These are phyloP conservation scores for Ormosia semicastrata DNA, from an alignment of 306 rosid genomes.

Conservation along the genomic window DNA sequence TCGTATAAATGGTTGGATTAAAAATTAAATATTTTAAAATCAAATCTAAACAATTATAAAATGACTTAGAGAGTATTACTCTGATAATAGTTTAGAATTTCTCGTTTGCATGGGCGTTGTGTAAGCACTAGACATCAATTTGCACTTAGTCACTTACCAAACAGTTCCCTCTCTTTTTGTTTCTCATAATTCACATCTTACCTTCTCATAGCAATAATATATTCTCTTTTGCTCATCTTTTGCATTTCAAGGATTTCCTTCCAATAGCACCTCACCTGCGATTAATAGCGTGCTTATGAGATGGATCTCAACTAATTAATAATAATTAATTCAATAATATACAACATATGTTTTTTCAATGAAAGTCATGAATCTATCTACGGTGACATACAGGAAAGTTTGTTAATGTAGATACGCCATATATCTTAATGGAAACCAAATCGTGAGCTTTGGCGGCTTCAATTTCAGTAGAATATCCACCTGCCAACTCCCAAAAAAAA, in stretches of 20 bases:
- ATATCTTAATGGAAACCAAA: slow-evolving; percentile 41
- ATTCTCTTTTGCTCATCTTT: not conserved
- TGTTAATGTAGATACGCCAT: slow-evolving; percentile 9
- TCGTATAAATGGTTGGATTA: too few relatives aligned
- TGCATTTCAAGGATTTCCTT: not conserved
- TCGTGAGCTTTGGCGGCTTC: slow-evolving; percentile 51
- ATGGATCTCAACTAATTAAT: not conserved
- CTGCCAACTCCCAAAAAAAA: not conserved
- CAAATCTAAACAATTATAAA: too few relatives aligned
- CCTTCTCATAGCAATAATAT: not conserved
- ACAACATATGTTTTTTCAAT: not conserved
- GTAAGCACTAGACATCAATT: too few relatives aligned
- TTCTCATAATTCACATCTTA: not conserved
- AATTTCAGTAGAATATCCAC: slow-evolving; percentile 29
- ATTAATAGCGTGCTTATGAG: not conserved
- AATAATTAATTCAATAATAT: not conserved
- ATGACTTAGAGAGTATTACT: too few relatives aligned
- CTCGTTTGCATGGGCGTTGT: too few relatives aligned
- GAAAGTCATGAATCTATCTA: not conserved
- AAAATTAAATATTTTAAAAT: too few relatives aligned
- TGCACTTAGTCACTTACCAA: too few relatives aligned
- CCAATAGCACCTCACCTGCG: not conserved
- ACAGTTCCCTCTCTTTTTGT: not conserved
- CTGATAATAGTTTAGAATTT: too few relatives aligned
- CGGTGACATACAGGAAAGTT: slow-evolving; percentile 39